Conservation (phyloP, 78 protist genomes). For the Creolimax fragrantissima region DNA sequence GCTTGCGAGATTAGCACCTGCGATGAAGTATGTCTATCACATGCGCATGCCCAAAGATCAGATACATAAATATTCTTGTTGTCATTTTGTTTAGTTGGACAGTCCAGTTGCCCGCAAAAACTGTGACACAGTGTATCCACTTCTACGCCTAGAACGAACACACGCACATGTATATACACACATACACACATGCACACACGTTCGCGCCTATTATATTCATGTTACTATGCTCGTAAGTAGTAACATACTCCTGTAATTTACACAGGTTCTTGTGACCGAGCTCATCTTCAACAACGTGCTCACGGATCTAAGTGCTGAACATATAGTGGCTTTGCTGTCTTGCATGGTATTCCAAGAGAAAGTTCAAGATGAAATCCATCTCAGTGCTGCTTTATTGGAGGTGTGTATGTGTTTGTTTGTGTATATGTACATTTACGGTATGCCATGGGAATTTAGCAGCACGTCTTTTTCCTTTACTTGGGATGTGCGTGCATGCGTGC, state of each 20-base stretch:
- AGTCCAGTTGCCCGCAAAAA: too few species aligned
- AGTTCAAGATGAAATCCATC: not conserved
- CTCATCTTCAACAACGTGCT: conserved; percentile 73
- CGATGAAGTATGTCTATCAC: conserved; percentile 47
- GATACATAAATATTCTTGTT: too few species aligned
- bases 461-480: not conserved
- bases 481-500: not conserved
- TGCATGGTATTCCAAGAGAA: conserved; percentile 65
- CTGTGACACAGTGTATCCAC: too few species aligned
- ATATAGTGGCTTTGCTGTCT: conserved; percentile 61
- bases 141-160: too few species aligned
- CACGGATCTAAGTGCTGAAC: conserved; percentile 46
- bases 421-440: not conserved
- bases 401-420: not conserved
- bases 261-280: conserved; percentile 65
- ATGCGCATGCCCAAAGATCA: too few species aligned
- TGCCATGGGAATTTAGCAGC: not conserved
- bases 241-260: too few species aligned
- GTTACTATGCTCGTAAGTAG: too few species aligned
- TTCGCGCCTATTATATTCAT: too few species aligned
- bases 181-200: too few species aligned
- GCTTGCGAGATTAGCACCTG: conserved; percentile 70
- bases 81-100: too few species aligned
- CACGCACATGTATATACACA: too few species aligned
- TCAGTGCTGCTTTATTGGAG: not conserved